These are phyloP conservation scores for Cryptococcus jaspeensis DNA, from an alignment of 1,284 basidiomycete species.

Conservation along the genomic window DNA sequence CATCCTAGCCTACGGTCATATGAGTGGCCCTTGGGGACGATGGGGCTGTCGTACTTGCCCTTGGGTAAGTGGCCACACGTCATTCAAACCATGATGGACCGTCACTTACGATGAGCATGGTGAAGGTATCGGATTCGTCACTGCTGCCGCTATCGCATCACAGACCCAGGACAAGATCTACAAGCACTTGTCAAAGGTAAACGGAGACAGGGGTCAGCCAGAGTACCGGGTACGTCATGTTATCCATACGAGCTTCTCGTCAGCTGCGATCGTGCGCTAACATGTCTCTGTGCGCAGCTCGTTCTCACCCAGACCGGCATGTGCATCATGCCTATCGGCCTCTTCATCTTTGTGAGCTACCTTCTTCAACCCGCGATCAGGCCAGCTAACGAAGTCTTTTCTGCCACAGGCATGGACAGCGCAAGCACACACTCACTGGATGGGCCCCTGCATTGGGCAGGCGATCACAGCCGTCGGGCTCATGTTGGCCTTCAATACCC, in stretches of 20 bases:
- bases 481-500: conserved; percentile 53
- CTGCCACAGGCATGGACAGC: conserved; percentile 45
- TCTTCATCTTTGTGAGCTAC: conserved; percentile 47
- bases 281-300: conserved; percentile 24
- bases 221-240: conserved; percentile 48
- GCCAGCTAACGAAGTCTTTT: background rate
- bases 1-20: conserved; percentile 48
- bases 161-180: conserved; percentile 53
- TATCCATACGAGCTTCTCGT: no score
- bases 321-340: conserved; percentile 52
- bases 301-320: conserved; percentile 53
- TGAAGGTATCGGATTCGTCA: conserved; percentile 50
- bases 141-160: conserved; percentile 47
- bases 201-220: conserved; percentile 44
- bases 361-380: background rate
- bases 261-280: background rate
- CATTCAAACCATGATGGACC: background rate
- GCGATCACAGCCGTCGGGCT: conserved; percentile 39
- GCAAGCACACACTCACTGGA: conserved; percentile 47
- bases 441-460: conserved; percentile 45
- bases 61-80: conserved; percentile 27
- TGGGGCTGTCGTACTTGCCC: conserved; percentile 52
- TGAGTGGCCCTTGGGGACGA: conserved; percentile 46
- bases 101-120: background rate
- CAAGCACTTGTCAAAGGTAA: conserved; percentile 32